Evolutionary conservation across 495 filamentous ascomycete genomes (phyloP).

Genomic region (Friedmanniomyces endolithicus): DNA sequence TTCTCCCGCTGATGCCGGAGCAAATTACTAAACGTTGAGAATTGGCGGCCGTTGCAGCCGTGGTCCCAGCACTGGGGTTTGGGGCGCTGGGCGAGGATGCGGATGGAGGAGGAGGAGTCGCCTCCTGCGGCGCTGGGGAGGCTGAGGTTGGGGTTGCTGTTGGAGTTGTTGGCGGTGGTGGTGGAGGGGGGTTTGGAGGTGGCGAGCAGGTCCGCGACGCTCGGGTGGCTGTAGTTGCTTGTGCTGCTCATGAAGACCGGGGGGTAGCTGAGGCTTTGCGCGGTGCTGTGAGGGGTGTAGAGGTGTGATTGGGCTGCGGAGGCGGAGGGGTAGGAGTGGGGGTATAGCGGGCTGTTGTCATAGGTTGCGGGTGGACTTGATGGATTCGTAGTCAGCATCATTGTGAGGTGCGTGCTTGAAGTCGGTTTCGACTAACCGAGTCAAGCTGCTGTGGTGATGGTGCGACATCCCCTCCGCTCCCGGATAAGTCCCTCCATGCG

Average conservation of each 20-base stretch:
- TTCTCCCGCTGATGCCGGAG: constrained; percentile 89
- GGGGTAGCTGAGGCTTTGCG: constrained; percentile 13
- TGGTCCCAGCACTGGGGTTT: constrained; percentile 95
- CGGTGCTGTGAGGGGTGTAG: neutral
- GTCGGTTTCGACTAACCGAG: neutral
- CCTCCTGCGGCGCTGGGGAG: too few relatives aligned
- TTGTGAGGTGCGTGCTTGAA: neutral
- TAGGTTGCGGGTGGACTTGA: constrained; percentile 7
- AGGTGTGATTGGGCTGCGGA: neutral
- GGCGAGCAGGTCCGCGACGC: too few relatives aligned
- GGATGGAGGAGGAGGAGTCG: constrained; percentile 30
- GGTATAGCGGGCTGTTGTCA: constrained; percentile 5
- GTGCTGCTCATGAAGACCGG: constrained; percentile 10
- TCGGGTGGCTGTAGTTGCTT: too few relatives aligned
- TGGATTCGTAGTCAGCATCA: neutral
- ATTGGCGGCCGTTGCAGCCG: constrained; percentile 85
- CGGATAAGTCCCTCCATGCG: neutral
- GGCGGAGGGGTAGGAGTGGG: neutral
- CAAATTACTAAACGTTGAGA: constrained; percentile 91
- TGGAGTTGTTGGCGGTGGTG: too few relatives aligned
- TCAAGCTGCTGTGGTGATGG: constrained; percentile 6
- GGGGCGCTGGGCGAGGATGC: constrained; percentile 61
- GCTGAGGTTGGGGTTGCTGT: too few relatives aligned
- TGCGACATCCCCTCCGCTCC: neutral
- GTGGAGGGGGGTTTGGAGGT: too few relatives aligned